phyloP scores from a whole-genome alignment of 164 flowering plant species.

The Umbellularia californica region DNA sequence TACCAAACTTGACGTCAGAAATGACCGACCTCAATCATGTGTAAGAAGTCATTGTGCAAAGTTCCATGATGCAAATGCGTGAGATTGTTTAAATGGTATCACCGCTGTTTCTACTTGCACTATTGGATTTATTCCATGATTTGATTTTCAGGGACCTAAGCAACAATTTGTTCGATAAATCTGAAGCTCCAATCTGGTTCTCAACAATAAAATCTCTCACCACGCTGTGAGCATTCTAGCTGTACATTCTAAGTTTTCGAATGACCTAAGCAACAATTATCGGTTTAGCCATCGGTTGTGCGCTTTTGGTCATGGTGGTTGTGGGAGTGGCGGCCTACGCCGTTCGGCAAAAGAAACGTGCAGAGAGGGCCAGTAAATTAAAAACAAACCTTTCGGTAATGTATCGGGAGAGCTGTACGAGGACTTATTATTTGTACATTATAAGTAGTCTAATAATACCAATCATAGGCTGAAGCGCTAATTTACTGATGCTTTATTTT shows the following conservation, averaged over 20 bases:
- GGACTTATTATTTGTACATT: neutral
- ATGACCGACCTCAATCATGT: constrained; percentile 67
- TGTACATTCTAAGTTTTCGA: no score
- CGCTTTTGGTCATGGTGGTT: constrained; percentile 39
- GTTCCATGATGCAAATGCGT: no score
- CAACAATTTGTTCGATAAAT: no score
- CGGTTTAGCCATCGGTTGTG: constrained; percentile 48
- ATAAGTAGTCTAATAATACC: neutral
- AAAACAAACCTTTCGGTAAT: constrained; percentile 73
- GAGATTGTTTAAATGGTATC: neutral
- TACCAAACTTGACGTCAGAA: constrained; percentile 55
- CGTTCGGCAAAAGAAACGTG: constrained; percentile 59
- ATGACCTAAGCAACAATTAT: no score
- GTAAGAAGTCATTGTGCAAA: constrained; percentile 37
- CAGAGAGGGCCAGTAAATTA: constrained; percentile 55
- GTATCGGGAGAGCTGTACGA: neutral
- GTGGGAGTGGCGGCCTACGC: constrained; percentile 52
- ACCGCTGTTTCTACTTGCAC: no score
- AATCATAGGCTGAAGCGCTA: neutral
- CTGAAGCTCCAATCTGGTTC: constrained; percentile 82
- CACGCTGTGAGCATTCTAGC: constrained; percentile 54
- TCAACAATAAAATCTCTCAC: constrained; percentile 66
- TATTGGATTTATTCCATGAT: neutral
- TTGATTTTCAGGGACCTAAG: constrained; percentile 59
- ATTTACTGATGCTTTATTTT: neutral